These are phyloP conservation scores for Phytopythium ostracodes DNA, from an alignment of 352 stramenopile genomes.

Conservation along the genomic window DNA sequence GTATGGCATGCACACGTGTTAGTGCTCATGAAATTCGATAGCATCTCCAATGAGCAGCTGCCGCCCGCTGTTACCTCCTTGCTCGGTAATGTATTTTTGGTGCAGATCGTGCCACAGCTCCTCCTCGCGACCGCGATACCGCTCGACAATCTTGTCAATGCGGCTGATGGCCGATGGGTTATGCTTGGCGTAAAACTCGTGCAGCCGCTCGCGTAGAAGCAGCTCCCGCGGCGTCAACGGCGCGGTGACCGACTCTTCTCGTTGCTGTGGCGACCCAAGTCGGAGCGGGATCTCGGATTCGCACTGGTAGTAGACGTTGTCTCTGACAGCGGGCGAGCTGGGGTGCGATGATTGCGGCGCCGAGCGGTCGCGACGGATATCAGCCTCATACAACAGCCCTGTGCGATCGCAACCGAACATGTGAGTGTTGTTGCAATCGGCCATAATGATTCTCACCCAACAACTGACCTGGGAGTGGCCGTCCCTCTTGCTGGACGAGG, in stretches of 20 bases:
- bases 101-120: slow-evolving; percentile 78
- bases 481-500: slow-evolving; percentile 90
- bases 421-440: slow-evolving; percentile 6
- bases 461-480: slow-evolving; percentile 82
- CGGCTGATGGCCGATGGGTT: slow-evolving; percentile 59
- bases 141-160: slow-evolving; percentile 70
- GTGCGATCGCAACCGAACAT: neutral
- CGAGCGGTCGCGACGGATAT: slow-evolving; percentile 43
- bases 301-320: slow-evolving; percentile 73
- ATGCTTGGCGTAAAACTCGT: slow-evolving; percentile 64
- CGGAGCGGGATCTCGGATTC: slow-evolving; percentile 39
- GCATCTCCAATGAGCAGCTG: neutral
- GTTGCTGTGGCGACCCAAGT: slow-evolving; percentile 14
- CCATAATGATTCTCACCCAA: neutral
- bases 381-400: slow-evolving; percentile 74
- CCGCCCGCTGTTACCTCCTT: slow-evolving; percentile 39
- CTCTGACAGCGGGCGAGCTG: slow-evolving; percentile 9
- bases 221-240: slow-evolving; percentile 21
- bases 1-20: neutral
- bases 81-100: slow-evolving; percentile 62
- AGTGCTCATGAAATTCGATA: neutral
- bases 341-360: slow-evolving; percentile 7
- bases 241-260: neutral
- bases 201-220: slow-evolving; percentile 35
- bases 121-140: slow-evolving; percentile 65